Conservation (phyloP, 192 early-diverging fungal genomes). For the Lobosporangium transversale region DNA sequence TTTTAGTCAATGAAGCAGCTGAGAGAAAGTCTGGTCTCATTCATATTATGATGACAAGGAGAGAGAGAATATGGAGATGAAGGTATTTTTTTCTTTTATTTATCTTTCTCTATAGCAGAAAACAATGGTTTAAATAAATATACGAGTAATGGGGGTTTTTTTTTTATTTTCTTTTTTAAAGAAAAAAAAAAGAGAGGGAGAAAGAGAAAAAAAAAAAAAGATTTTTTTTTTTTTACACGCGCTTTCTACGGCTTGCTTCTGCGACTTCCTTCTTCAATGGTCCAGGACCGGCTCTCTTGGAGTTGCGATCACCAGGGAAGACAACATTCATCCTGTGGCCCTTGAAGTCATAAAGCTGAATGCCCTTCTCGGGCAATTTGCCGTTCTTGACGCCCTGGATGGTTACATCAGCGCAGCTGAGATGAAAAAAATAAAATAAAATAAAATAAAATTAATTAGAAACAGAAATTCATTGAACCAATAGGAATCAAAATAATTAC, state of each 20-base stretch:
- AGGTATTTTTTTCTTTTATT: too few species aligned
- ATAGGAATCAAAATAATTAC: not conserved
- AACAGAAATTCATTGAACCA: not conserved
- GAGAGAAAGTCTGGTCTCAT: too few species aligned
- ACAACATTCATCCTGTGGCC: constrained; percentile 10
- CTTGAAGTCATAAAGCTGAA: constrained; percentile 32
- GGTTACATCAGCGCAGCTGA: constrained; percentile 47
- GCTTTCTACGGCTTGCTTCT: constrained; percentile 8
- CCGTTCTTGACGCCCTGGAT: constrained; percentile 21
- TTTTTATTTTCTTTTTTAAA: too few species aligned
- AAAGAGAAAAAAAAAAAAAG: too few species aligned
- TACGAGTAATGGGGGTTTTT: too few species aligned
- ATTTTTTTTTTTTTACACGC: not conserved
- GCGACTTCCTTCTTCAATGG: constrained; percentile 17
- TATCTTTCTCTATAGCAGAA: too few species aligned
- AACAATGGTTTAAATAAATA: too few species aligned
- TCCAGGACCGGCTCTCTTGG: constrained; percentile 13
- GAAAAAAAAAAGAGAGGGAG: too few species aligned
- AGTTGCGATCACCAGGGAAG: constrained; percentile 31
- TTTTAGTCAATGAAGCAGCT: too few species aligned
- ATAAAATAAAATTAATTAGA: not conserved
- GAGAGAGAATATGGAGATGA: too few species aligned
- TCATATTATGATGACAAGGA: too few species aligned
- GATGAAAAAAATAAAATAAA: not conserved
- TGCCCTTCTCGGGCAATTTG: constrained; percentile 16